Evolutionary conservation across 1,284 basidiomycete genomes (phyloP), one percentile per base, ranked within the genome.

Genomic region (Salmacisia buchloeana): DNA sequence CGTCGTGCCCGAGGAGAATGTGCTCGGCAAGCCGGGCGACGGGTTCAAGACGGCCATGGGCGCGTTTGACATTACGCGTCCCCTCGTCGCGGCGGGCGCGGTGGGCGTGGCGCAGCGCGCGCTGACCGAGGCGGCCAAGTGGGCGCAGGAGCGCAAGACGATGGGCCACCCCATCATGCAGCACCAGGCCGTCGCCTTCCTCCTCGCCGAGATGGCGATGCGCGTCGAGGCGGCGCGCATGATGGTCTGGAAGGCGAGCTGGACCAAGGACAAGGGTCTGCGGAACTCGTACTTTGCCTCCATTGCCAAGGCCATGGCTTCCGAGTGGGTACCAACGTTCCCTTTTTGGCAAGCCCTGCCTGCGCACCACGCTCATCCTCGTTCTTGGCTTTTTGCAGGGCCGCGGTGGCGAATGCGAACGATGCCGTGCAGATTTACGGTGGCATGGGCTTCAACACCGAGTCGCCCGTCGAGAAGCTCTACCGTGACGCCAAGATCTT

Each of bases 141-240:
- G 85, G 69, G 84, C 84, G 5, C 83, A 84, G 67, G 82, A 83
- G 54, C 81, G 83, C 62, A 81, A 84, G 81, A 85, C 84, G 6
- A 85, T 85, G 82, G 84, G 84, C 27, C 81, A 82, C 61, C 75
- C 82, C 2, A 85, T 85, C 73, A 84, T 85, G 65, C 80, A 84
- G 65, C 84, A 85, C 73, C 84, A 85, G 69, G 83, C 82, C 29
- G 81, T 84, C 29, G 83, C 82, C 6, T 84, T 84, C 75, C 82
- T 85, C 80, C 80, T 85, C 4, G 84, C 84, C 15, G 84, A 85
- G 67, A 85, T 85, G 84, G 83, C 84, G 7, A 83, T 85, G 74
- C 69, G 66, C 60, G 82, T 81, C 29, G 83, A 85, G 72, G 80
- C 81, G 1, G 79, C 83, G 1, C 76, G 83, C 12, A 81, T 79